Conservation (phyloP, 179 eudicot genomes). For the Silene noctiflora region DNA sequence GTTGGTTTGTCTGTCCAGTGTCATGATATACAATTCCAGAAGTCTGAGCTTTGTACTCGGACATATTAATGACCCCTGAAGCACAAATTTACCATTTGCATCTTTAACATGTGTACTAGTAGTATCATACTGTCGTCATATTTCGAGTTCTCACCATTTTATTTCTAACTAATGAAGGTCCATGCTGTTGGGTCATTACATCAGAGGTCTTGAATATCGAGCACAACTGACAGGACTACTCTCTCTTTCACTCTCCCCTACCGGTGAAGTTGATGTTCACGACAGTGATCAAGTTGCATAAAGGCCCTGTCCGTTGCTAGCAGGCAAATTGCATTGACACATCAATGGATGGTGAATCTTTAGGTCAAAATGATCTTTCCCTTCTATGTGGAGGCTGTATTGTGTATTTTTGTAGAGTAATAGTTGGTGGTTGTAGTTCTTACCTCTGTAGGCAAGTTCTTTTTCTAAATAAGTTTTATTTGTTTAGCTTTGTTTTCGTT, state of each 20-base stretch:
- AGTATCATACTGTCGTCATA: slow-evolving; percentile 1
- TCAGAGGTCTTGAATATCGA: slow-evolving; percentile 86
- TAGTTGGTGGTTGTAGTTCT: background rate
- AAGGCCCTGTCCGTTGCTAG: slow-evolving; percentile 10
- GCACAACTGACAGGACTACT: slow-evolving; percentile 65
- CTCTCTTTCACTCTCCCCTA: slow-evolving; percentile 53
- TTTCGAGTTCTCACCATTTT: background rate
- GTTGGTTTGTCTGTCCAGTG: background rate
- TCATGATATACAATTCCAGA: background rate
- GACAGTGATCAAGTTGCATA: slow-evolving; percentile 39
- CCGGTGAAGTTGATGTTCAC: slow-evolving; percentile 30
- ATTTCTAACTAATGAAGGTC: slow-evolving; percentile 42
- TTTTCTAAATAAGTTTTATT: background rate
- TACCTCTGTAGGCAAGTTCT: background rate
- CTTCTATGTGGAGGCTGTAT: background rate
- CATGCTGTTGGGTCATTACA: slow-evolving; percentile 90
- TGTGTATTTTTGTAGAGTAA: background rate
- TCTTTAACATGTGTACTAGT: background rate
- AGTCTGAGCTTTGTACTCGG: background rate
- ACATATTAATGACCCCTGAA: background rate
- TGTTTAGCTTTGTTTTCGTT: background rate
- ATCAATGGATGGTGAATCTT: background rate
- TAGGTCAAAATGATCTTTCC: background rate
- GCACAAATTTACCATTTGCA: background rate
- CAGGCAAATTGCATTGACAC: background rate